Conservation (phyloP, 805 yeast genomes). For the Candida ascalaphidarum region DNA sequence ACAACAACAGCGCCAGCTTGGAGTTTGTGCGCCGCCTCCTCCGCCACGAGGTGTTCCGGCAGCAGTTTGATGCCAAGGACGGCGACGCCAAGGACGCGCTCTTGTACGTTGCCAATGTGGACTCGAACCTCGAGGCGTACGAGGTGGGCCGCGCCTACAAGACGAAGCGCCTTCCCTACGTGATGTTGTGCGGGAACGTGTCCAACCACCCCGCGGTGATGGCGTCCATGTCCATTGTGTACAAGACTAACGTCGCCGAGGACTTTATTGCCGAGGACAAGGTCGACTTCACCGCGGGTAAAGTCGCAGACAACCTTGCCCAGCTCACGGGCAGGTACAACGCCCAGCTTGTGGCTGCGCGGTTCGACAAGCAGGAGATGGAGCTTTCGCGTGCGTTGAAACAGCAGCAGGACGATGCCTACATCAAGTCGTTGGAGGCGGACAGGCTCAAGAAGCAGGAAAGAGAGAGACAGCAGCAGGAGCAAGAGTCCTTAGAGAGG, state of each 20-base stretch:
- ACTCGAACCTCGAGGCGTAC: conserved; percentile 25
- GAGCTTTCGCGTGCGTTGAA: conserved; percentile 29
- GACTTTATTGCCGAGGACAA: conserved; percentile 11
- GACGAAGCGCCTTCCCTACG: conserved; percentile 23
- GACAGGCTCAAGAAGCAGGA: conserved; percentile 49
- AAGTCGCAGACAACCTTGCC: conserved; percentile 14
- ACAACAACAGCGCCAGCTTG: conserved; percentile 13
- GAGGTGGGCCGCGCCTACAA: conserved; percentile 27
- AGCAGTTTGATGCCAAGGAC: conserved; percentile 8
- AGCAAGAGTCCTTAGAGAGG: conserved; percentile 5
- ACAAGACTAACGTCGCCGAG: conserved; percentile 17
- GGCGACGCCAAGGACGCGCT: conserved; percentile 21
- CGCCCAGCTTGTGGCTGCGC: conserved; percentile 30
- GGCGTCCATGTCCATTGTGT: conserved; percentile 31
- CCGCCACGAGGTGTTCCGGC: conserved; percentile 9
- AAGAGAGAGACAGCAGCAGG: conserved; percentile 17
- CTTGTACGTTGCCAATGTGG: conserved; percentile 22
- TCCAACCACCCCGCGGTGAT: conserved; percentile 24
- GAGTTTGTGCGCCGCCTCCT: conserved; percentile 10
- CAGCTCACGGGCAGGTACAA: conserved; percentile 20
- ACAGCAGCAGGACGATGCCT: conserved; percentile 36
- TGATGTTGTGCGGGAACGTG: conserved; percentile 28
- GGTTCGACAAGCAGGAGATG: conserved; percentile 32
- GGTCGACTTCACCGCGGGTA: conserved; percentile 11
- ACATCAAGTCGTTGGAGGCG: conserved; percentile 29